These are phyloP conservation scores for Polymyxa betae DNA, from an alignment of 208 protist species.

Conservation along the genomic window DNA sequence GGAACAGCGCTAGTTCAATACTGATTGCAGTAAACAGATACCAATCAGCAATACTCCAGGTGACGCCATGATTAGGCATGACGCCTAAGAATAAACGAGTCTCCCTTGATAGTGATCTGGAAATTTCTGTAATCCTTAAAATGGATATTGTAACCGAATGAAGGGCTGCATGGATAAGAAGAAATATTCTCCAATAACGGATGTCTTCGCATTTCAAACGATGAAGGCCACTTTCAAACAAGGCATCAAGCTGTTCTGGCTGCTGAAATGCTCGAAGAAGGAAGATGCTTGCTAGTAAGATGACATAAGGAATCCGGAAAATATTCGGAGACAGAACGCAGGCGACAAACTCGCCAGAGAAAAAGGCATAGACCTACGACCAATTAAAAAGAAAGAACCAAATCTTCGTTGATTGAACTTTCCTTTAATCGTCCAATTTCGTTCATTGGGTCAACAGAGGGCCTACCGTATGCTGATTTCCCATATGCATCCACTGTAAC, in stretches of 20 bases:
- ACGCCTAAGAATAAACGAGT: background rate
- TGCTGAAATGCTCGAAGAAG: background rate
- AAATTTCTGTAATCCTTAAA: background rate
- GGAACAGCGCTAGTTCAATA: background rate
- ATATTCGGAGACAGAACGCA: conserved; percentile 25
- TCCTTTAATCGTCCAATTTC: background rate
- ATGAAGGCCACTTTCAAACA: background rate
- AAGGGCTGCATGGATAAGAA: background rate
- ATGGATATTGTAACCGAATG: background rate
- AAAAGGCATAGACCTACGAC: background rate
- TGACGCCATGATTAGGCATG: background rate
- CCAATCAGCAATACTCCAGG: background rate
- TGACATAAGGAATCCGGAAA: conserved; percentile 23
- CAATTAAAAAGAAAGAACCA: background rate
- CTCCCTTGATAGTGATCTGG: background rate
- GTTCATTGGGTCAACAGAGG: background rate
- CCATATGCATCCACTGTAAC: background rate
- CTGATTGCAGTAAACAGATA: background rate
- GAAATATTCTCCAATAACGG: background rate
- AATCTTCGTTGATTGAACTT: background rate
- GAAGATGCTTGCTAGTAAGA: background rate
- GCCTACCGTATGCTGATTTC: background rate
- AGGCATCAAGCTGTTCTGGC: background rate
- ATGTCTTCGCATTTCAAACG: background rate
- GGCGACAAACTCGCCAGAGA: background rate